Evolutionary conservation across 1,139 yeast genomes (phyloP).

Genomic region (Diutina rugosa): DNA sequence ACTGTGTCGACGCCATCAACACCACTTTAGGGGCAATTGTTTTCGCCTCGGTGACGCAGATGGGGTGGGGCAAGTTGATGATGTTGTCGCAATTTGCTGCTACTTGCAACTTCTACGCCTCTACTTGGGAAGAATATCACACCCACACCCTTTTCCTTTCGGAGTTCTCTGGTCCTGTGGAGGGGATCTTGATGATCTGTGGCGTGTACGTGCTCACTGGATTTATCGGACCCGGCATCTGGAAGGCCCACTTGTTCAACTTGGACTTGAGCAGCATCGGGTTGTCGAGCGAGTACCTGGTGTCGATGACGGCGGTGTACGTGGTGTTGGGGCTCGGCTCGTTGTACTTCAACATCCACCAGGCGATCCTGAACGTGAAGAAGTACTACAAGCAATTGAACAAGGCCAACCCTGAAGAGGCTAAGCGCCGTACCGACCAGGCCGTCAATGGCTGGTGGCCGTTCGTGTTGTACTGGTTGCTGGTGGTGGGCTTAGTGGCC

Average conservation of each 20-base stretch:
- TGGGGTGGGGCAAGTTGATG: slow-evolving; percentile 57
- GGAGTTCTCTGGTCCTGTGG: slow-evolving; percentile 87
- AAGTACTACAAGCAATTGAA: slow-evolving; percentile 21
- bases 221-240: slow-evolving; percentile 52
- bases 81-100: slow-evolving; percentile 64
- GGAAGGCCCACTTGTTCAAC: slow-evolving; percentile 32
- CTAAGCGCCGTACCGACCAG: slow-evolving; percentile 15
- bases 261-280: slow-evolving; percentile 24
- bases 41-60: slow-evolving; percentile 58
- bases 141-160: slow-evolving; percentile 76
- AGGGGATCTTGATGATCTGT: slow-evolving; percentile 67
- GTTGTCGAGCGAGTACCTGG: slow-evolving; percentile 9
- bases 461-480: slow-evolving; percentile 49
- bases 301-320: slow-evolving; percentile 30
- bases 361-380: slow-evolving; percentile 64
- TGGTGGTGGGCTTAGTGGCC: slow-evolving; percentile 35
- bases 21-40: slow-evolving; percentile 70
- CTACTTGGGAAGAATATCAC: slow-evolving; percentile 95
- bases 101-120: slow-evolving; percentile 69
- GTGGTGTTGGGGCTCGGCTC: slow-evolving; percentile 39
- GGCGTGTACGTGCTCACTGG: slow-evolving; percentile 50
- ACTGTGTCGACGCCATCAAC: slow-evolving; percentile 83
- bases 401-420: slow-evolving; percentile 8
- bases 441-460: slow-evolving; percentile 62
- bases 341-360: slow-evolving; percentile 54